Base-by-base conservation (phyloP, 805 yeast genomes). In the Wickerhamomyces bovis region DNA sequence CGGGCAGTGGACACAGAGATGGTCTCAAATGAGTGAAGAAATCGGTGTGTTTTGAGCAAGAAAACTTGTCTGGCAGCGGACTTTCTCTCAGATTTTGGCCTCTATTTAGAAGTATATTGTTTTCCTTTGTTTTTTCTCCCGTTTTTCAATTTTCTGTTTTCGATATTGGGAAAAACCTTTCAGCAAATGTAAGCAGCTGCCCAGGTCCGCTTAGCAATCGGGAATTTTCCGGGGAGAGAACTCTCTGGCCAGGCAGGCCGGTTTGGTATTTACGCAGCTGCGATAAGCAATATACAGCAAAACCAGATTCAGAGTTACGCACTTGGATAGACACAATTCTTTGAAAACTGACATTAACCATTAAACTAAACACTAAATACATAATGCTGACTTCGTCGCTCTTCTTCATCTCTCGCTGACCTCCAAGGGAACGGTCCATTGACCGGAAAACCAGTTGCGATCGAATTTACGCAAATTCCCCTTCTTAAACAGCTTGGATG, bases 401-500 rank as follows among this genome's bases (percentile, higher is more conserved):
- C n/a, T 28, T 33, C 20, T 33, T 8, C 16, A 33, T 16, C 20
- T 33, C 20, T 33, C 42, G 44, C 16, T 43, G 35, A 45, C 35
- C 20, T 44, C 57, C 46, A 42, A 42, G 16, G 39, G 48, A 12
- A 54, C 56, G 6, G 46, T 43, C 41, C 49, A 54, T n/a, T 54
- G 54, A 13, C 61, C 61, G 19, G 42, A 43, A 46, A 55, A 57
- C 60, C 58, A 55, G 28, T 46, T 47, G n/a, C 57, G 65, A 46
- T 75, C 78, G 47, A 77, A 76, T 53, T 76, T 78, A 26, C 80
- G 69, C 36, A 76, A 52, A 13, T 71, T 69, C 2, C 65, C 65
- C 51, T 66, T 65, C 49, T 65, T 67, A 63, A 62, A 83, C 39
- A 77, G 78, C 56, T 68, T 73, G 60, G 70, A 71, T 2, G 95